These are phyloP conservation scores for Margaritispora aquatica DNA, from an alignment of 495 filamentous ascomycete genomes.

Conservation along the genomic window DNA sequence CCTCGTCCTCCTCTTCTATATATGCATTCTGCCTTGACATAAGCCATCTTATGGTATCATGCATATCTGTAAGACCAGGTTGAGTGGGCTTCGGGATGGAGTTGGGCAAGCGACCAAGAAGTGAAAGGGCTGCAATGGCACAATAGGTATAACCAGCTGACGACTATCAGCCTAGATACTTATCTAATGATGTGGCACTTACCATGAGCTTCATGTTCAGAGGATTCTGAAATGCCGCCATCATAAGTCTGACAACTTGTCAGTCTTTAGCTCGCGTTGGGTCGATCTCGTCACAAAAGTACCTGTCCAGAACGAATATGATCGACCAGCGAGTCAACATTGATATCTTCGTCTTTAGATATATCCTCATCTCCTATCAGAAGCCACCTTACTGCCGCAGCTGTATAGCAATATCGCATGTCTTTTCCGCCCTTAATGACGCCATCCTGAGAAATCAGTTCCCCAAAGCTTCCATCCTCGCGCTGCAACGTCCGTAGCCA, in stretches of 20 bases:
- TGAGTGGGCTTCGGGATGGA: slow-evolving; percentile 27
- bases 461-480: slow-evolving; percentile 84
- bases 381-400: slow-evolving; percentile 75
- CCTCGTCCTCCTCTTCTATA: slow-evolving; percentile 36
- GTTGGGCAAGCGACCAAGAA: slow-evolving; percentile 51
- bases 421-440: slow-evolving; percentile 72
- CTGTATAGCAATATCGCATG: slow-evolving; percentile 80
- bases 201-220: slow-evolving; percentile 86
- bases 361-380: slow-evolving; percentile 45
- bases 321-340: slow-evolving; percentile 58
- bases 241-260: slow-evolving; percentile 67
- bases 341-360: slow-evolving; percentile 59
- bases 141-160: slow-evolving; percentile 85
- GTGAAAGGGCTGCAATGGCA: slow-evolving; percentile 65
- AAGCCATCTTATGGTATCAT: slow-evolving; percentile 52
- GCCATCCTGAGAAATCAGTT: slow-evolving; percentile 56
- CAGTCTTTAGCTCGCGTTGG: slow-evolving; percentile 9
- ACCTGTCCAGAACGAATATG: slow-evolving; percentile 71
- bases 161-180: slow-evolving; percentile 18
- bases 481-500: slow-evolving; percentile 79
- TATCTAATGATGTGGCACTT: slow-evolving; percentile 27
- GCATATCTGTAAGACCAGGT: slow-evolving; percentile 30
- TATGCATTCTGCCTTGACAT: slow-evolving; percentile 59
- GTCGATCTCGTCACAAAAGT: slow-evolving; percentile 15
- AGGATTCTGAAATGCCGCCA: slow-evolving; percentile 77